phyloP scores from a whole-genome alignment of 116 monocot genomes.

The Phalaenopsis hybrid region DNA sequence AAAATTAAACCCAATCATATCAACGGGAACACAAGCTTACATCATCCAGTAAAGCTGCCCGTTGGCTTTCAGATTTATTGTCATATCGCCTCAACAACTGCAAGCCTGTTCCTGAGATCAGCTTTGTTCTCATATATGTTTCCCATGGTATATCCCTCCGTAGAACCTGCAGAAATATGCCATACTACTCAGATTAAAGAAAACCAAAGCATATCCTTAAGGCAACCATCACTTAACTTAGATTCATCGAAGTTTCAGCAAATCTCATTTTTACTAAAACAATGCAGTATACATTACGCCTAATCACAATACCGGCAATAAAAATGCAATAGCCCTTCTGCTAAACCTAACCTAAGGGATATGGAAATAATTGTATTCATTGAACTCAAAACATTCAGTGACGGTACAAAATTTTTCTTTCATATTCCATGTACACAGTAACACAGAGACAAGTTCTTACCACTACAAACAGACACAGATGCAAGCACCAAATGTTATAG shows the following conservation, averaged over 20 bases:
- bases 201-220: neutral
- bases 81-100: conserved; percentile 92
- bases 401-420: neutral
- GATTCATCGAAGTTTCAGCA: conserved; percentile 4
- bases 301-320: neutral
- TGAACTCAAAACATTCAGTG: neutral
- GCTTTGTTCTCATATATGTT: conserved; percentile 89
- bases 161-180: conserved; percentile 48
- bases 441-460: neutral
- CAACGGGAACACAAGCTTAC: conserved; percentile 32
- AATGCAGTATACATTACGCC: neutral
- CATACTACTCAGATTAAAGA: conserved; percentile 1
- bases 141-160: conserved; percentile 98
- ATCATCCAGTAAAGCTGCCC: conserved; percentile 83
- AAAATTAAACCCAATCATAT: neutral
- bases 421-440: neutral
- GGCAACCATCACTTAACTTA: neutral
- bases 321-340: neutral
- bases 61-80: conserved; percentile 71
- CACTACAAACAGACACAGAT: neutral
- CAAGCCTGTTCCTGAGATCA: conserved; percentile 80
- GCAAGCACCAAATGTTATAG: neutral
- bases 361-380: neutral
- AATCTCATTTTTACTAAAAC: conserved; percentile 1
- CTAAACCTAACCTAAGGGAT: neutral